phyloP scores from a whole-genome alignment of 208 protist genomes.

The Trichomonas vaginalis region DNA sequence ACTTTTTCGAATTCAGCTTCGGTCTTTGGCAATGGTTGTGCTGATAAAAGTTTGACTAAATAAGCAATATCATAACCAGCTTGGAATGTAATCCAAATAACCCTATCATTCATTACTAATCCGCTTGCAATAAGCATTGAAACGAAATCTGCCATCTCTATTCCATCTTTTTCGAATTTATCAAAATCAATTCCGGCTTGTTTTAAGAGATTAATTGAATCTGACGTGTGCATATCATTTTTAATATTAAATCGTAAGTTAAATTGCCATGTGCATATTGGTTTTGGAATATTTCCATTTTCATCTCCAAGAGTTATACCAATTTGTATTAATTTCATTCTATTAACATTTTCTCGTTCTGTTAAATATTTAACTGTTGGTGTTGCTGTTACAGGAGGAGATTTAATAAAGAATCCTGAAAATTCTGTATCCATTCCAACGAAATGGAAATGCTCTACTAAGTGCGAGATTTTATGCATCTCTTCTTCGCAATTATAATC shows the following conservation, averaged over 20 bases:
- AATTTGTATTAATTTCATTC: slow-evolving; percentile 92
- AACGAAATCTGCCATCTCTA: slow-evolving; percentile 69
- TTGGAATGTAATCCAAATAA: slow-evolving; percentile 91
- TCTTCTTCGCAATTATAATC: slow-evolving; percentile 78
- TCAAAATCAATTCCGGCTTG: slow-evolving; percentile 81
- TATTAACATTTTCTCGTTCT: slow-evolving; percentile 54
- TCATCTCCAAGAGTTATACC: slow-evolving; percentile 86
- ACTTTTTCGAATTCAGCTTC: neutral
- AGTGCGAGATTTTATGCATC: slow-evolving; percentile 68
- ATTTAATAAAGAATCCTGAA: slow-evolving; percentile 89
- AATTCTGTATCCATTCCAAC: no score
- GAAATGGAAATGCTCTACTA: slow-evolving; percentile 80
- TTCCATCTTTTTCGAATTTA: slow-evolving; percentile 27
- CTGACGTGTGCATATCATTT: slow-evolving; percentile 83
- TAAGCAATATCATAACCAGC: slow-evolving; percentile 93
- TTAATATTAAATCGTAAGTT: slow-evolving; percentile 89
- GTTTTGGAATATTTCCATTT: slow-evolving; percentile 69
- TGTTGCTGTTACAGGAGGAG: neutral
- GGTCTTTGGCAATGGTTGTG: neutral
- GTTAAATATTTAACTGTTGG: neutral
- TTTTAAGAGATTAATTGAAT: slow-evolving; percentile 79
- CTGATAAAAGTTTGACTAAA: neutral
- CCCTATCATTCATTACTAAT: slow-evolving; percentile 72
- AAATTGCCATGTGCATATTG: slow-evolving; percentile 88
- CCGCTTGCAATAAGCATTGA: slow-evolving; percentile 83